Evolutionary conservation across 129 eudicot species (phyloP).

Genomic region (Flaveria linearis): DNA sequence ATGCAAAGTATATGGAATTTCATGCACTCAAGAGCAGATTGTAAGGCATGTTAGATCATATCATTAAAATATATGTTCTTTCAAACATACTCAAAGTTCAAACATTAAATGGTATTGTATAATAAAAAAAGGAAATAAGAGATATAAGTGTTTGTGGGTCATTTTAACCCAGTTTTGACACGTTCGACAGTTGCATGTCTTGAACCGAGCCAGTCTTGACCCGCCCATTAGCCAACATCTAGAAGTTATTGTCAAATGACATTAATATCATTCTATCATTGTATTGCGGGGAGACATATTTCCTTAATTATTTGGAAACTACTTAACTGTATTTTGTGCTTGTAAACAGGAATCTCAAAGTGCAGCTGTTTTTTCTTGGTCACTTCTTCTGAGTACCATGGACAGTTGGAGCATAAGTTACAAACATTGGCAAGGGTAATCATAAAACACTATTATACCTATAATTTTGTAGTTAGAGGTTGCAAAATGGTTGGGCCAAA

Average conservation of each 20-base stretch:
- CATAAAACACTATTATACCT: background rate
- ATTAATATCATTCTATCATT: no score
- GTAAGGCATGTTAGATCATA: slow-evolving; percentile 37
- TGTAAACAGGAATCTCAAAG: slow-evolving; percentile 34
- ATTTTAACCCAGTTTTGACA: background rate
- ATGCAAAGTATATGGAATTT: slow-evolving; percentile 55
- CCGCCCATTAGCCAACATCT: background rate
- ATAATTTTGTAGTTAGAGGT: background rate
- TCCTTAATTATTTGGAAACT: slow-evolving; percentile 1
- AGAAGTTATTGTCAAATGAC: no score
- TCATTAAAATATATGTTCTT: background rate
- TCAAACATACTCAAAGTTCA: background rate
- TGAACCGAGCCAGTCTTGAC: background rate
- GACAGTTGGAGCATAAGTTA: slow-evolving; percentile 46
- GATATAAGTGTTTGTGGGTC: background rate
- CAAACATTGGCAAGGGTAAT: slow-evolving; percentile 57
- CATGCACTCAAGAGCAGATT: slow-evolving; percentile 39
- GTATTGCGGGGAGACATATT: no score
- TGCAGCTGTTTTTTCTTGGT: slow-evolving; percentile 54
- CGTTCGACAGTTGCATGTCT: background rate
- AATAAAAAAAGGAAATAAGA: background rate
- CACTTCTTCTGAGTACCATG: slow-evolving; percentile 49
- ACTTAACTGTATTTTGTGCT: slow-evolving; percentile 28
- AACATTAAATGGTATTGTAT: background rate
- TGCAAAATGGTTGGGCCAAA: background rate